Percentiles rank a stretch among this genome's conserved stretches.
phyloP scores from a whole-genome alignment of 371 early-diverging fungal species.

The Chytridiales sp. region DNA sequence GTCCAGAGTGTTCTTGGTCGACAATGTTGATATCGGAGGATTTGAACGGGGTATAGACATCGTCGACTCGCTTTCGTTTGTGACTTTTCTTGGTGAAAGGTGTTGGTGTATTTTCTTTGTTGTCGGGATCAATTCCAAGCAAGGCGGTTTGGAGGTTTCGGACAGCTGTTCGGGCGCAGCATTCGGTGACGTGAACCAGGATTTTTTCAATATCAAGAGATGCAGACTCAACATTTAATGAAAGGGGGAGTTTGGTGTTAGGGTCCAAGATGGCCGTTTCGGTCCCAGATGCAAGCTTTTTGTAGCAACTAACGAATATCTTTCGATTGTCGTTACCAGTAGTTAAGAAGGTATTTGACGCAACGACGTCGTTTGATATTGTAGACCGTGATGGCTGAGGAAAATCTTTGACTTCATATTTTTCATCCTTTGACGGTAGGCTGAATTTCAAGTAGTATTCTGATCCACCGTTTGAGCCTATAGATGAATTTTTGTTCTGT shows the following conservation, averaged over 20 bases:
- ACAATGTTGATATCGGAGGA: background rate
- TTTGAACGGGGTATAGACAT: background rate
- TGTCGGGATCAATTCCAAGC: conserved; percentile 2
- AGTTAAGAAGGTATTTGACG: background rate
- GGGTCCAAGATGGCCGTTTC: conserved; percentile 14
- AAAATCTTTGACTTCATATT: background rate
- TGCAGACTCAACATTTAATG: conserved; percentile 14
- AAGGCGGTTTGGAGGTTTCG: conserved; percentile 12
- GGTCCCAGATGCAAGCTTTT: conserved; percentile 7
- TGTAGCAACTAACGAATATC: background rate
- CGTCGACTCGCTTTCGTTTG: background rate
- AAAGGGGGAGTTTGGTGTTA: conserved; percentile 1
- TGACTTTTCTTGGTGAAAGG: background rate
- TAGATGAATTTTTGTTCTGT: conserved; percentile 4
- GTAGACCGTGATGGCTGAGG: conserved; percentile 7
- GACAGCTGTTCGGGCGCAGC: conserved; percentile 12
- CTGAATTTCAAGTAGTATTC: background rate
- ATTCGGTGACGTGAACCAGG: conserved; percentile 8
- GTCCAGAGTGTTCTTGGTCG: background rate
- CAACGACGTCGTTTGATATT: conserved; percentile 1
- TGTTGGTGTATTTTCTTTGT: background rate
- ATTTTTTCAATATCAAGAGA: conserved; percentile 26
- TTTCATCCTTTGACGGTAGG: conserved; percentile 11
- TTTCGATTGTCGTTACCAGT: background rate
- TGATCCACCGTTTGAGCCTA: background rate